Percentiles rank a stretch among this genome's conserved stretches.
phyloP scores from a whole-genome alignment of 768 basidiomycete genomes.

The Mycena epipterygia region DNA sequence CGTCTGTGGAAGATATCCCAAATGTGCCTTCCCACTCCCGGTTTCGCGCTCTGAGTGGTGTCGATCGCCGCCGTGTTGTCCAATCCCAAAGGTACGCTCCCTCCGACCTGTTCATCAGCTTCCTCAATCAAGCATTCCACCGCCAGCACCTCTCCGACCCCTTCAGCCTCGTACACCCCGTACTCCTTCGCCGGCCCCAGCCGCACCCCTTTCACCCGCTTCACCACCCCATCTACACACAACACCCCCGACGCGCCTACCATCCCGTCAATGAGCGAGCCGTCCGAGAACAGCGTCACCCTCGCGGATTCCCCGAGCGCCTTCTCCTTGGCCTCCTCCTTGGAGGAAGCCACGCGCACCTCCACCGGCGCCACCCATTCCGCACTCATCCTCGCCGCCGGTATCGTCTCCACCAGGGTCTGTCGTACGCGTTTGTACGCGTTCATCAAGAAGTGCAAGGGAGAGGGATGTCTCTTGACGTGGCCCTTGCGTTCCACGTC shows the following conservation, averaged over 20 bases:
- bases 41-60: too few species aligned
- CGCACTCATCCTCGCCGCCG: background rate
- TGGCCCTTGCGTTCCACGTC: conserved; percentile 3
- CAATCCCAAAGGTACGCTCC: too few species aligned
- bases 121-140: conserved; percentile 8
- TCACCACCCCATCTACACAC: conserved; percentile 16
- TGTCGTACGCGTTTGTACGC: conserved; percentile 6
- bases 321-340: conserved; percentile 30
- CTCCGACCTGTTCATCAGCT: too few species aligned
- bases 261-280: too few species aligned
- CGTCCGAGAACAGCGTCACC: too few species aligned
- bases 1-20: too few species aligned
- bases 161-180: conserved; percentile 18
- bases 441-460: conserved; percentile 25
- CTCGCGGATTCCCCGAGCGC: too few species aligned
- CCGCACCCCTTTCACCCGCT: conserved; percentile 1
- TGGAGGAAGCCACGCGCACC: conserved; percentile 14
- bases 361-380: background rate
- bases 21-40: too few species aligned
- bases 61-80: too few species aligned
- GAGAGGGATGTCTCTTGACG: conserved; percentile 22
- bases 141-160: background rate
- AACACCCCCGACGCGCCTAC: too few species aligned
- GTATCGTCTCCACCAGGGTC: conserved; percentile 19
- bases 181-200: background rate